Base-by-base conservation (phyloP, 352 stramenopile genomes). In the Blastocystis sp. region DNA sequence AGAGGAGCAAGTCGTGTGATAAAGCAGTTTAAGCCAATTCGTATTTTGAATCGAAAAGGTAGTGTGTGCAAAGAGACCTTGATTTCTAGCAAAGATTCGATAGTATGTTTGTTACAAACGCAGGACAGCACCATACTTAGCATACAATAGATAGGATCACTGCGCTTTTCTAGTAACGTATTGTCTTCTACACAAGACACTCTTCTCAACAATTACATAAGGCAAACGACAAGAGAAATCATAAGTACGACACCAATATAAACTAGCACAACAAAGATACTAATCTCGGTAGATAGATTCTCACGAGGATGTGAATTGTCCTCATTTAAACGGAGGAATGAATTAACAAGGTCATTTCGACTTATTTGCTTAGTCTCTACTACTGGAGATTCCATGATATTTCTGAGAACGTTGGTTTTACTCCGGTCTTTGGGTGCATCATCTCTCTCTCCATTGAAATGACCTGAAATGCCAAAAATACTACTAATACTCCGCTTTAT, bases 11-110 rank as follows among this genome's bases (percentile, higher is more conserved):
- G 37, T 80, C 70, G 70, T 66, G 55, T 80, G 43, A 47, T 80
- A 23, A 80, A 80, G 50, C 70, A 80, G 70, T 80, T 61, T 41
- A 80, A 63, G 55, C 37, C 50, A 34, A 80, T 80, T 45, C 70
- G 70, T 23, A 80, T 80, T 63, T 41, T 80, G 55, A 80, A 80
- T 41, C 43, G 70, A 5, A 80, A 80, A 41, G 70, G 70, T 80
- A 41, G 11, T 23, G 26, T 23, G 20, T 47, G 41, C 0, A 64
- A 62, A 20, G 3, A 53, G 68, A 45, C 20, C 1, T 45, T 39
- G 34, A 61, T 37, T 15, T 54, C n/a, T 80, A 80, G 70, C 70
- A 64, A 80, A 64, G 70, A 64, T 80, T 9, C 13, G 47, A 43
- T 80, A 1, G 4, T 15, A 34, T 80, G 70, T 80, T 80, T 80